Conservation (phyloP, 2,329 filamentous ascomycete genomes). For the Colletotrichum eleusines region DNA sequence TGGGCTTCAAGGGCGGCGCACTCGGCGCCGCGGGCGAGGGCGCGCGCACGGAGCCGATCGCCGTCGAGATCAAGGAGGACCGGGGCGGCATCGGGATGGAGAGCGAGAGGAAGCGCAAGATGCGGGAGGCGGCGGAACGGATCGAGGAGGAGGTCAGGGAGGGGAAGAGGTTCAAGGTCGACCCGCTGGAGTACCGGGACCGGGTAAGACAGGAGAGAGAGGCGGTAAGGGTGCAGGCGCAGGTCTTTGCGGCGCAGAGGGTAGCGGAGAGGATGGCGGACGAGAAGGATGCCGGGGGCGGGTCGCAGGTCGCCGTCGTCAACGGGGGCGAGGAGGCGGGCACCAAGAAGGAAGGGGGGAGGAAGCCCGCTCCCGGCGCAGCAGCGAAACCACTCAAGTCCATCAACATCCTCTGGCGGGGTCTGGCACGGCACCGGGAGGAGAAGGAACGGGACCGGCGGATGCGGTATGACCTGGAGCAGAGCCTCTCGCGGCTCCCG, state of each 20-base stretch:
- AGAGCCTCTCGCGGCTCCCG: slow-evolving; percentile 72
- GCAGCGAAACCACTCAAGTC: slow-evolving; percentile 68
- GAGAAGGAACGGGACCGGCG: slow-evolving; percentile 76
- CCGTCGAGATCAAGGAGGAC: slow-evolving; percentile 81
- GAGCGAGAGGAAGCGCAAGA: slow-evolving; percentile 83
- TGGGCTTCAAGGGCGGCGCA: slow-evolving; percentile 87
- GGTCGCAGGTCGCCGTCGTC: slow-evolving; percentile 2
- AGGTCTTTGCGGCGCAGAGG: slow-evolving; percentile 83
- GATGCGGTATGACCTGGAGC: slow-evolving; percentile 74
- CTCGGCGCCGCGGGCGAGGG: slow-evolving; percentile 72
- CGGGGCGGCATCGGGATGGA: slow-evolving; percentile 87
- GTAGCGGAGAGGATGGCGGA: slow-evolving; percentile 82
- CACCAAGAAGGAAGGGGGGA: slow-evolving; percentile 47
- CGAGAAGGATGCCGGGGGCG: slow-evolving; percentile 53
- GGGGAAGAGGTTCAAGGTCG: slow-evolving; percentile 71
- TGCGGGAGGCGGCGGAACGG: slow-evolving; percentile 71
- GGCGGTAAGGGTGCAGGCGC: slow-evolving; percentile 74
- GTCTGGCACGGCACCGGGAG: slow-evolving; percentile 76
- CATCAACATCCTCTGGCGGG: slow-evolving; percentile 84
- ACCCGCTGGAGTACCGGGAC: slow-evolving; percentile 80
- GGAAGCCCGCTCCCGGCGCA: slow-evolving; percentile 46
- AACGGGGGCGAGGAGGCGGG: slow-evolving; percentile 18
- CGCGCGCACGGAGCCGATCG: slow-evolving; percentile 75
- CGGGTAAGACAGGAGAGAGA: slow-evolving; percentile 78
- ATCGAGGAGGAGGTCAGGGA: slow-evolving; percentile 55